Conservation (phyloP, 2,329 filamentous ascomycete genomes). For the Leptographium galeiforme region DNA sequence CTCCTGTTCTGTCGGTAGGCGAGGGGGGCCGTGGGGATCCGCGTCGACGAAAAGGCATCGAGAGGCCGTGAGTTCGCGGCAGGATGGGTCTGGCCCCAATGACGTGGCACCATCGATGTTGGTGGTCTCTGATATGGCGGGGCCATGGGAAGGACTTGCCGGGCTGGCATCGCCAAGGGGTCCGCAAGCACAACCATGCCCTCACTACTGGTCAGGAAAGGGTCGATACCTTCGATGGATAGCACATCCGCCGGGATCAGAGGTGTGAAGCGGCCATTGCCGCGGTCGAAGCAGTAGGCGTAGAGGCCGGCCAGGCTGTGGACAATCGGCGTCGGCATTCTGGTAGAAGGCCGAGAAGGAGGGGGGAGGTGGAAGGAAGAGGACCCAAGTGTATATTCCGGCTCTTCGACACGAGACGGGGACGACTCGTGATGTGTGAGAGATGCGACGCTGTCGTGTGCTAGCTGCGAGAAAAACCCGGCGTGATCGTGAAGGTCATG, state of each 20-base stretch:
- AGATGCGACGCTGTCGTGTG: not conserved
- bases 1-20: constrained; percentile 9
- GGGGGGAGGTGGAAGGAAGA: not conserved
- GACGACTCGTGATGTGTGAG: not conserved
- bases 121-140: too few relatives aligned
- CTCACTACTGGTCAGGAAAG: constrained; percentile 21
- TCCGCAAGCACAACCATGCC: constrained; percentile 33
- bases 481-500: not conserved
- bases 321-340: not conserved
- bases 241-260: constrained; percentile 43
- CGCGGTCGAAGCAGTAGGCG: constrained; percentile 39
- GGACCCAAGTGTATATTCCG: not conserved
- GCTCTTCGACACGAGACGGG: not conserved
- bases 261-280: constrained; percentile 38
- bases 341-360: not conserved
- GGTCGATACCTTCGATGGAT: constrained; percentile 29
- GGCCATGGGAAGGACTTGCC: too few relatives aligned
- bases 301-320: constrained; percentile 14
- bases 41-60: not conserved
- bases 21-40: not conserved
- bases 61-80: too few relatives aligned
- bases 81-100: too few relatives aligned
- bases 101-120: too few relatives aligned
- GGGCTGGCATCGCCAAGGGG: not conserved
- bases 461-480: not conserved